Percentiles rank a stretch among this genome's conserved stretches.
These are phyloP conservation scores for Trichoderma reesei DNA, from an alignment of 495 filamentous ascomycete genomes.

Conservation along the genomic window DNA sequence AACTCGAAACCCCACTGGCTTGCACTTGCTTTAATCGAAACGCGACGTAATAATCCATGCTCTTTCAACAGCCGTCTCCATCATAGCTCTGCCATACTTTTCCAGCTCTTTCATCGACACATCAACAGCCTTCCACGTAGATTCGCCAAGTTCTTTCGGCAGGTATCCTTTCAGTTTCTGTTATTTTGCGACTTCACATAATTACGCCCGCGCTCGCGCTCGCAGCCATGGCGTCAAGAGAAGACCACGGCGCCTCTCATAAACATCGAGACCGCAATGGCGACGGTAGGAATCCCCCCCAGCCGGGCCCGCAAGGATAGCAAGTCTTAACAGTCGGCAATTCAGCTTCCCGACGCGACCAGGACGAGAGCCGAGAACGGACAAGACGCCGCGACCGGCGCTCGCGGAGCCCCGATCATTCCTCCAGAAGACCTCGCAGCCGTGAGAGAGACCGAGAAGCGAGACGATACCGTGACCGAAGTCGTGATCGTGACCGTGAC, in stretches of 20 bases:
- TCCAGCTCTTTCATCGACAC: no score
- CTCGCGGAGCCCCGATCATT: conserved; percentile 5
- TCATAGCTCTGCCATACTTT: no score
- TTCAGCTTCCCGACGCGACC: neutral
- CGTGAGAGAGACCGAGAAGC: no score
- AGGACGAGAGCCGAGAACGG: neutral
- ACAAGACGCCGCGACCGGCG: neutral
- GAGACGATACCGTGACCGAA: no score
- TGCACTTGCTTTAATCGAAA: no score
- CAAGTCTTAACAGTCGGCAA: neutral
- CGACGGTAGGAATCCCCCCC: neutral
- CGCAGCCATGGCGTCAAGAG: neutral
- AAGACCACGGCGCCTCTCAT: neutral
- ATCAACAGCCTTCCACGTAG: no score
- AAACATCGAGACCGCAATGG: neutral
- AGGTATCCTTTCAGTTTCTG: no score
- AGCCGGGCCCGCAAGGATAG: neutral
- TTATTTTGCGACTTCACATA: no score
- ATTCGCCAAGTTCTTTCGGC: no score
- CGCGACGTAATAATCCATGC: no score
- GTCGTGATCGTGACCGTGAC: conserved; percentile 6
- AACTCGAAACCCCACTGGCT: no score
- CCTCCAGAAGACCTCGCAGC: neutral
- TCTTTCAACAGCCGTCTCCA: no score
- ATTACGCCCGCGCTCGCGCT: neutral